Evolutionary conservation across 2,329 filamentous ascomycete species (phyloP).

Genomic region (Calonectria multiphialidica): DNA sequence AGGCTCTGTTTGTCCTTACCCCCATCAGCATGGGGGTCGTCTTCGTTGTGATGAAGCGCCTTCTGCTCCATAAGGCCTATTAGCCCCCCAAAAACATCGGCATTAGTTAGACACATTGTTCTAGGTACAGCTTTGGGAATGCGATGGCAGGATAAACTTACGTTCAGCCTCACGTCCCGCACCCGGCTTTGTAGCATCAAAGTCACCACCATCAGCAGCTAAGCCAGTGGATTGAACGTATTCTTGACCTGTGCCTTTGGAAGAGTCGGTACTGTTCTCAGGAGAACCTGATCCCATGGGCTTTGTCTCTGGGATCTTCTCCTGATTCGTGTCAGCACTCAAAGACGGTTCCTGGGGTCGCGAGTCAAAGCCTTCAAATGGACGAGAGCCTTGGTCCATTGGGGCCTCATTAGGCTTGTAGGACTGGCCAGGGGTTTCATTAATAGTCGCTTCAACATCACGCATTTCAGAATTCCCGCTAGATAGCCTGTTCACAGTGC

Average conservation of each 20-base stretch:
- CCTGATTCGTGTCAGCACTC: constrained; percentile 44
- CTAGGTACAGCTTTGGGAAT: too few relatives aligned
- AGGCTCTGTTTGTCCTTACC: constrained; percentile 63
- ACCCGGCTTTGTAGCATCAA: constrained; percentile 73
- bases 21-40: constrained; percentile 27
- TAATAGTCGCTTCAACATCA: constrained; percentile 41
- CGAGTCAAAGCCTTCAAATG: constrained; percentile 56
- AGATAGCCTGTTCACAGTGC: neutral
- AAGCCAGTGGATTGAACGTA: constrained; percentile 70
- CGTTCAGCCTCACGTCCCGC: constrained; percentile 76
- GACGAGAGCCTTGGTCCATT: constrained; percentile 34
- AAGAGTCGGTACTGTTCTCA: constrained; percentile 35
- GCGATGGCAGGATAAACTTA: constrained; percentile 50
- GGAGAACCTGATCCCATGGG: constrained; percentile 13
- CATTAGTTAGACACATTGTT: constrained; percentile 9
- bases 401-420: constrained; percentile 46
- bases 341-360: constrained; percentile 51
- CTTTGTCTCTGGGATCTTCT: constrained; percentile 1
- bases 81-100: neutral
- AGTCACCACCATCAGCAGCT: constrained; percentile 74
- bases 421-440: constrained; percentile 47
- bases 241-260: constrained; percentile 65
- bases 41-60: constrained; percentile 39
- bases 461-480: constrained; percentile 34
- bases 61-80: constrained; percentile 51